Conservation (phyloP, 75 land plant genomes). For the Selaginella moellendorffii region DNA sequence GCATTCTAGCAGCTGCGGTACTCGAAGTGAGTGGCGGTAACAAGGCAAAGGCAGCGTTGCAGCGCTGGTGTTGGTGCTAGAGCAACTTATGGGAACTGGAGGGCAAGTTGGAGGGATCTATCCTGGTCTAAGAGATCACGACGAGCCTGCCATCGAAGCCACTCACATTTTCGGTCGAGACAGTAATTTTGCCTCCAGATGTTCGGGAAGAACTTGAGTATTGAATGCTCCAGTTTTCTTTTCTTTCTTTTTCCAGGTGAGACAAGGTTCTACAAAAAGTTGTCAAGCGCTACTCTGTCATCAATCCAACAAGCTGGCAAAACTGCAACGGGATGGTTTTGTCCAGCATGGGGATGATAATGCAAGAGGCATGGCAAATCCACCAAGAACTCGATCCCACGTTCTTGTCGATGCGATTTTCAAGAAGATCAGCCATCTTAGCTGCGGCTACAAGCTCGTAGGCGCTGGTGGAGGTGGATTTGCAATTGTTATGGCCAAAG, state of each 20-base stretch:
- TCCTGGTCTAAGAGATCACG: constrained; percentile 81
- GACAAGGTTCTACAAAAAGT: constrained; percentile 86
- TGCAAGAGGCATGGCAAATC: constrained; percentile 80
- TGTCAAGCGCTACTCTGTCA: constrained; percentile 70
- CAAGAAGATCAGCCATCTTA: constrained; percentile 34
- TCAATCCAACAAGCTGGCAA: constrained; percentile 58
- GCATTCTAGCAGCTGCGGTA: constrained; percentile 94
- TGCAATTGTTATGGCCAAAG: constrained; percentile 64
- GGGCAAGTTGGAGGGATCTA: constrained; percentile 95
- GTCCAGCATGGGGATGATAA: constrained; percentile 64
- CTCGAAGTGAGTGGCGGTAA: constrained; percentile 44
- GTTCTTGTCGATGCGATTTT: constrained; percentile 65
- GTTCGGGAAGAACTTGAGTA: constrained; percentile 44
- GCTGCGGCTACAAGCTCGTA: constrained; percentile 89
- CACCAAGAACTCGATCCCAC: constrained; percentile 97
- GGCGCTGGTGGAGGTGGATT: constrained; percentile 99
- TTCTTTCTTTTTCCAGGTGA: constrained; percentile 75
- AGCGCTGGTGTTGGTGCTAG: constrained; percentile 67
- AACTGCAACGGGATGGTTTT: constrained; percentile 59
- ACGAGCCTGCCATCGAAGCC: constrained; percentile 69
- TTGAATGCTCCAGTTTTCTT: constrained; percentile 58
- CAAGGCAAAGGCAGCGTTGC: constrained; percentile 59
- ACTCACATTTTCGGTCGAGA: constrained; percentile 49
- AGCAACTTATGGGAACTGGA: constrained; percentile 99
- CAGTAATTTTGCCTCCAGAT: constrained; percentile 36